Evolutionary conservation across 768 basidiomycete genomes (phyloP).

Genomic region (Pleurotus pulmonarius): DNA sequence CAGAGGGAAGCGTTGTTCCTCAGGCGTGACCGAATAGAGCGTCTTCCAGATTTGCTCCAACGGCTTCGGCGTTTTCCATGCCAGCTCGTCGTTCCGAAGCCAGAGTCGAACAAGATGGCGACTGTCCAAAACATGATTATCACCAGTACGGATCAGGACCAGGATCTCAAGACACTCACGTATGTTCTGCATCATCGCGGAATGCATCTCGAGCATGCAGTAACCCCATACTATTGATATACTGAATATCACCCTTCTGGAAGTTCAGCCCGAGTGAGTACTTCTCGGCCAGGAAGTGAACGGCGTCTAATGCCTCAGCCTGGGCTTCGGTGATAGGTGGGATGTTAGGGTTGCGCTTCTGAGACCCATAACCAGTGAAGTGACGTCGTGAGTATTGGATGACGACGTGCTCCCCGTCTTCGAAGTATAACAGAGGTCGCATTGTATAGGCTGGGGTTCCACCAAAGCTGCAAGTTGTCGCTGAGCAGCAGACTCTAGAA

Average conservation of each 20-base stretch:
- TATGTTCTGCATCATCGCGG: conserved; percentile 14
- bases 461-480: conserved; percentile 8
- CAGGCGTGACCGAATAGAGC: conserved; percentile 26
- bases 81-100: conserved; percentile 34
- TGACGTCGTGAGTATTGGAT: conserved; percentile 18
- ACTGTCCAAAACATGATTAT: conserved; percentile 12
- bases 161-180: conserved; percentile 8
- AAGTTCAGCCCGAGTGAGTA: conserved; percentile 15
- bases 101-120: conserved; percentile 35
- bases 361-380: conserved; percentile 14
- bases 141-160: not conserved
- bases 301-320: conserved; percentile 16
- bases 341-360: conserved; percentile 11
- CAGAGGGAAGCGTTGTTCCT: conserved; percentile 32
- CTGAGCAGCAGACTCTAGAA: not conserved
- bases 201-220: conserved; percentile 18
- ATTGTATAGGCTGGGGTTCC: conserved; percentile 10
- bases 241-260: conserved; percentile 18
- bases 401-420: conserved; percentile 12
- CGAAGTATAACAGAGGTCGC: conserved; percentile 14
- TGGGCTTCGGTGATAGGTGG: conserved; percentile 19
- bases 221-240: conserved; percentile 16
- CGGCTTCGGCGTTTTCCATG: conserved; percentile 30
- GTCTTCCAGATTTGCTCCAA: conserved; percentile 31
- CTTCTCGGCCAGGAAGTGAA: conserved; percentile 16